Evolutionary conservation across 768 basidiomycete species (phyloP).

Genomic region (Infundibulicybe gibba): DNA sequence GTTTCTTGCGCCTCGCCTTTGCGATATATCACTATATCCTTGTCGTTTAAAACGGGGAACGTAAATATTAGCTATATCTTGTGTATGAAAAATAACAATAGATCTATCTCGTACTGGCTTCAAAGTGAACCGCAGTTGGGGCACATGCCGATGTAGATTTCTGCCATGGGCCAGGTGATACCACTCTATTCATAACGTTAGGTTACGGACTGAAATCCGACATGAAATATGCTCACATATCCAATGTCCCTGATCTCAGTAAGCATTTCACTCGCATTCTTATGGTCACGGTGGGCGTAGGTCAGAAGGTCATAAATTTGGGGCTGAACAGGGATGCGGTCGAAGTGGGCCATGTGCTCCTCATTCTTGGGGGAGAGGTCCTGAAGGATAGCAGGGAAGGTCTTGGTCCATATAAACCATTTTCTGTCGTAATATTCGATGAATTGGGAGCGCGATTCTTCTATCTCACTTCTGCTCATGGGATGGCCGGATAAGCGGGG

Average conservation of each 20-base stretch:
- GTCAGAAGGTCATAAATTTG: conserved; percentile 70
- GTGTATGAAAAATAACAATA: not conserved
- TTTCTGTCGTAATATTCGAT: conserved; percentile 1
- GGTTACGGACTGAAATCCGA: not conserved
- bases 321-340: conserved; percentile 59
- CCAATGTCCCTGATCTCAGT: conserved; percentile 52
- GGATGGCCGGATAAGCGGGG: conserved; percentile 24
- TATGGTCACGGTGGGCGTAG: conserved; percentile 62
- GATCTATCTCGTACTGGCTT: conserved; percentile 5
- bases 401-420: too few species aligned
- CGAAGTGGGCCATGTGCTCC: conserved; percentile 33
- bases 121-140: conserved; percentile 36
- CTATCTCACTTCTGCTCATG: conserved; percentile 1
- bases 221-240: conserved; percentile 41
- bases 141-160: conserved; percentile 61
- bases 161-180: conserved; percentile 74
- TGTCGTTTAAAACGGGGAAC: too few species aligned
- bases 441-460: not conserved
- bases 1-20: not conserved
- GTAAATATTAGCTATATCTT: too few species aligned
- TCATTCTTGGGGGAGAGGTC: conserved; percentile 14
- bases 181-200: conserved; percentile 38
- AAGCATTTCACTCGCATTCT: conserved; percentile 50
- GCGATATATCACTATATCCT: not conserved
- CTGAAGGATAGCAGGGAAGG: too few species aligned